Evolutionary conservation across 352 stramenopile genomes (phyloP).

Genomic region (Pythium sp.): DNA sequence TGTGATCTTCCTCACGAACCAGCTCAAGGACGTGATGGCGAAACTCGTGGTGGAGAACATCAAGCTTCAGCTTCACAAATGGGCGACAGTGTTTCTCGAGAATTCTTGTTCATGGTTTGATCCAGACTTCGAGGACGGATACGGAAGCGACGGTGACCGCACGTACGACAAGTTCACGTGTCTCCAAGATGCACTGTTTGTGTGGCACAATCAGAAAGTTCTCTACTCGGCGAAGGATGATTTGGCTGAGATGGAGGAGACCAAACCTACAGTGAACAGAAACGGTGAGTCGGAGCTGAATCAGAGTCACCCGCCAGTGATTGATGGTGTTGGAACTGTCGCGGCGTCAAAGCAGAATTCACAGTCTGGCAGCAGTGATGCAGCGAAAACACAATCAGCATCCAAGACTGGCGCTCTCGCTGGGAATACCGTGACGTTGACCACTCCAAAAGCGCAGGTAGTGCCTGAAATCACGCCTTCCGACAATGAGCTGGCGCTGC

Average conservation of each 20-base stretch:
- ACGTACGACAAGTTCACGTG: conserved; percentile 85
- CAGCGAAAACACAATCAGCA: neutral
- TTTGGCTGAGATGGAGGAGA: conserved; percentile 7
- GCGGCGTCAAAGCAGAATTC: neutral
- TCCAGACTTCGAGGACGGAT: conserved; percentile 32
- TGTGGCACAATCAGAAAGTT: conserved; percentile 66
- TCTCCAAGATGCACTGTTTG: conserved; percentile 67
- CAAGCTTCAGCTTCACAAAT: conserved; percentile 76
- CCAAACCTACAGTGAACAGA: neutral
- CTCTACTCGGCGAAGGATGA: conserved; percentile 59
- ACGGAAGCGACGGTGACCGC: conserved; percentile 33
- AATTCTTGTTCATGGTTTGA: conserved; percentile 70
- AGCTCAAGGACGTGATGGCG: conserved; percentile 48
- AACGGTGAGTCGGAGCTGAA: neutral
- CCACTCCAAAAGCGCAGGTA: neutral
- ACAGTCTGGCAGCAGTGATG: neutral
- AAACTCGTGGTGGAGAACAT: conserved; percentile 54
- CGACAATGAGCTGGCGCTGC: conserved; percentile 25
- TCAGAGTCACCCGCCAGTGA: neutral
- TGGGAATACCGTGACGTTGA: neutral
- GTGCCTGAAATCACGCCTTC: neutral
- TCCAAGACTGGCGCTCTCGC: neutral
- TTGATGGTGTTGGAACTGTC: neutral
- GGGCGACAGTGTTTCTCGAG: conserved; percentile 61
- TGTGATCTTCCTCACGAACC: conserved; percentile 48